phyloP scores from a whole-genome alignment of 2,329 filamentous ascomycete species.

The Aplosporella prunicola region DNA sequence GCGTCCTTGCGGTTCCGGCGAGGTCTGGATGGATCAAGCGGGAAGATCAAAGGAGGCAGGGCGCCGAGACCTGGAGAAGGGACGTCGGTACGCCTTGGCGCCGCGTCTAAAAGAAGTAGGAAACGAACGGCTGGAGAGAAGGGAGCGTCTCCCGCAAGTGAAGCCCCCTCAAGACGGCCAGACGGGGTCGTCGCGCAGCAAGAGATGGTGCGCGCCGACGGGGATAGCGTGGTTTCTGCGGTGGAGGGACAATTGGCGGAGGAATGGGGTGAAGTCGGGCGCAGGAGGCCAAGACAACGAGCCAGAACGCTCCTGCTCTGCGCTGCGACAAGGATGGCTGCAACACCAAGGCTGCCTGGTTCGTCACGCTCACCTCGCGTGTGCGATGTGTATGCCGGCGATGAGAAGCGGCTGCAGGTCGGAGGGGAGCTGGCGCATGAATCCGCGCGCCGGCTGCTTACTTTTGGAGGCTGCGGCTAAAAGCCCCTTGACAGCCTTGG shows the following conservation, averaged over 20 bases:
- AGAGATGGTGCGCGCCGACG: too few relatives aligned
- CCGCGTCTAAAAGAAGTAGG: constrained; percentile 3
- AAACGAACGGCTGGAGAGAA: constrained; percentile 10
- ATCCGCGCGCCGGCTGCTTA: constrained; percentile 10
- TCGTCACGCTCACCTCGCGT: too few relatives aligned
- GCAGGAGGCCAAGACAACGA: constrained; percentile 11
- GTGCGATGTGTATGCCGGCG: too few relatives aligned
- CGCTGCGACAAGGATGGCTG: constrained; percentile 9
- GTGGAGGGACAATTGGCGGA: constrained; percentile 11
- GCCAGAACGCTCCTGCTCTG: constrained; percentile 10
- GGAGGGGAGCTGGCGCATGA: too few relatives aligned
- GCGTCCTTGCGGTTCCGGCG: too few relatives aligned
- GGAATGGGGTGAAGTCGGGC: constrained; percentile 7
- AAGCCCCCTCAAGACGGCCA: too few relatives aligned
- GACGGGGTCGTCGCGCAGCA: too few relatives aligned
- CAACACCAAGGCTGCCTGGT: too few relatives aligned
- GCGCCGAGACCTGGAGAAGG: not conserved
- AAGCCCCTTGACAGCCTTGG: constrained; percentile 9
- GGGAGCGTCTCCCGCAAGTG: not conserved
- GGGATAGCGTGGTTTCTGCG: too few relatives aligned
- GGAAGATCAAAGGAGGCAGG: too few relatives aligned
- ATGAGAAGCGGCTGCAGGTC: too few relatives aligned
- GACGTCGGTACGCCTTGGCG: constrained; percentile 1
- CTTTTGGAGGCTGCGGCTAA: constrained; percentile 7
- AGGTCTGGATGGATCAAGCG: too few relatives aligned